A percentile compares a stretch with the other conserved stretches of the same genome.
Conservation (phyloP, 306 rosid genomes). For the Rubus parviflorus region DNA sequence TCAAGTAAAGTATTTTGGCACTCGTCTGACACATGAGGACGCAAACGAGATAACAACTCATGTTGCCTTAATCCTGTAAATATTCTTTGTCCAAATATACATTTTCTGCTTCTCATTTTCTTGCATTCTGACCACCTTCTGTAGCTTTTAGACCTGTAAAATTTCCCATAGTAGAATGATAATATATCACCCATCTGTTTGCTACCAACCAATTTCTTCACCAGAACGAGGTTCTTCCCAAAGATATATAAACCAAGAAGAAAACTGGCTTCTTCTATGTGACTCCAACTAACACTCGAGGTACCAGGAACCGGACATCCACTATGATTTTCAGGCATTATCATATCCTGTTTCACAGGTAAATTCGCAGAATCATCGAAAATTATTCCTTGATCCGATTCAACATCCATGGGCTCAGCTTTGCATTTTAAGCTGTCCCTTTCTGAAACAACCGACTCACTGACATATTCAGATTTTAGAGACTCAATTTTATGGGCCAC, state of each 20-base stretch:
- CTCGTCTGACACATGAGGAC: conserved; percentile 49
- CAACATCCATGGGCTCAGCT: conserved; percentile 30
- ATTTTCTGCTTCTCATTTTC: conserved; percentile 65
- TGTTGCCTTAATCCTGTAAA: conserved; percentile 83
- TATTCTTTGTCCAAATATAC: conserved; percentile 62
- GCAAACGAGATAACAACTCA: conserved; percentile 75
- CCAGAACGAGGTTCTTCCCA: conserved; percentile 77
- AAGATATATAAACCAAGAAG: conserved; percentile 80
- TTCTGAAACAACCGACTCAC: conserved; percentile 28
- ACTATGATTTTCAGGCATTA: conserved; percentile 27
- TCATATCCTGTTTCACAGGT: conserved; percentile 34
- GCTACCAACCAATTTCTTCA: conserved; percentile 59
- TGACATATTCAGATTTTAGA: conserved; percentile 22
- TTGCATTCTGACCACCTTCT: conserved; percentile 72
- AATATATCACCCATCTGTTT: conserved; percentile 72
- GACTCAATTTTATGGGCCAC: conserved; percentile 34
- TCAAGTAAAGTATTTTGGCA: conserved; percentile 43
- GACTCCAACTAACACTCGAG: conserved; percentile 54
- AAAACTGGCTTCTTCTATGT: conserved; percentile 64
- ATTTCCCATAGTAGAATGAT: conserved; percentile 83
- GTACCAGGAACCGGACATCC: conserved; percentile 62
- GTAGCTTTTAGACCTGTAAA: conserved; percentile 66
- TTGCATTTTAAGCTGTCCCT: conserved; percentile 27
- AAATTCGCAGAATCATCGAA: conserved; percentile 34
- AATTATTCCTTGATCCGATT: conserved; percentile 22